Base-by-base conservation (phyloP, 2,329 filamentous ascomycete genomes). In the Fusarium circinatum region DNA sequence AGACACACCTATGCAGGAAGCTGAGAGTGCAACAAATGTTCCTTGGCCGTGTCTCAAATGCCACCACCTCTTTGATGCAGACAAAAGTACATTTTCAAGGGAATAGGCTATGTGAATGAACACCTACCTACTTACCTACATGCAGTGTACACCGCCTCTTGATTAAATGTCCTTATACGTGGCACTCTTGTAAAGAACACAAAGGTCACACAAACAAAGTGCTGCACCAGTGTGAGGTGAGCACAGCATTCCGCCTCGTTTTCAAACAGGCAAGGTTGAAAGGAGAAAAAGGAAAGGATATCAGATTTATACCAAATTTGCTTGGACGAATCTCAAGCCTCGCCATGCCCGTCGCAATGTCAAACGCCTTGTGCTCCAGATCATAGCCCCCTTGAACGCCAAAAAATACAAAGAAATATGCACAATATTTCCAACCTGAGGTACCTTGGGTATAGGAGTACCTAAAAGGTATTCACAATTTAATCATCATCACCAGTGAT, bases 401-500 rank as follows among this genome's bases (percentile, higher is more conserved):
- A 22, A 28, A 28, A 62, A 59, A 68, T 51, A 52, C n/a, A 30
- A 73, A 18, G 49, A 58, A 52, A 52, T 26, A 34, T 32, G 45
- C 38, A 42, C 39, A 65, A 26, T 36, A 48, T 32, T 36, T 30
- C 38, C 20, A 20, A 22, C n/a, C 20, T 26, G 15, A 36, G 34
- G 34, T 36, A 36, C 32, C 32, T 34, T 34, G 14, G 34, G 34
- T 36, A 36, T 18, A 36, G 34, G 34, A 12, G 22, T 42, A 30
- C 45, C 22, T n/a, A 34, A 15, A 15, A 49, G 22, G n/a, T 34
- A 32, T 39, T 41, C 41, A 26, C 28, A 57, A 26, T 24, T 63
- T 65, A 75, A 38, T 72, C 74, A 13, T 78, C 77, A 12, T 78
- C 77, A 18, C 79, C 80, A 18, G 75, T 83, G 24, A 88, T 80